Base-by-base conservation (phyloP, 768 basidiomycete species). In the Mycena epipterygia region DNA sequence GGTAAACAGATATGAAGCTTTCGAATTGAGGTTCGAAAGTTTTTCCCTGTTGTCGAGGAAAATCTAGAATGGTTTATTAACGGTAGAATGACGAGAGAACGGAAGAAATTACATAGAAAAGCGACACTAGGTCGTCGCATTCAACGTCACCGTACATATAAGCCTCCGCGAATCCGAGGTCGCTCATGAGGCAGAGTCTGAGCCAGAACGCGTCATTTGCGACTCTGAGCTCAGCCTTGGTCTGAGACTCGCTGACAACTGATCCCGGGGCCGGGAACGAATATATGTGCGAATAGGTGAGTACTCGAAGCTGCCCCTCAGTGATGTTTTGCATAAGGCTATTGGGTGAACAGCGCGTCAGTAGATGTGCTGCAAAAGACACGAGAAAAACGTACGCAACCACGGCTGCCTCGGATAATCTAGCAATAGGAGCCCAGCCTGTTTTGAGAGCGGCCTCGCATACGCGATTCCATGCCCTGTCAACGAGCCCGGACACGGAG, bases 121-220 rank as follows among this genome's bases (percentile, higher is more conserved):
- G 78, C 4, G 86, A 80, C 5, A 89, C 84, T n/a, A 95, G 83
- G 73, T 92, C 87, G 64, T 89, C 86, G 61, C 89, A 89, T 72
- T 91, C 88, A 33, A 92, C 89, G 51, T 94, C 92, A 9, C 92
- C 91, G 64, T 89, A 89, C 93, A 95, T 94, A 79, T 90, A 93
- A 0, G 90, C 89, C 79, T 94, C 93, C 6, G 90, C 85, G 73
- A 94, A 93, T 4, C 92, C 93, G 49, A 94, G 80, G 76, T 93
- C 92, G 27, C 89, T 85, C 84, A 90, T 89, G 11, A 84, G 77
- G 64, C 86, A 86, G 17, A 91, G 80, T 0, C 90, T 82, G 12
- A 90, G 79, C 89, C 90, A 91, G 75, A 91, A 91, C 14, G 81
- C 78, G 71, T 89, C 86, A 68, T 83, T 86, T 4, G 83, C 72